A percentile compares a stretch with the other conserved stretches of the same genome.
Evolutionary conservation across 2,329 filamentous ascomycete species (phyloP).

Genomic region (Pezizomycotina sp.): DNA sequence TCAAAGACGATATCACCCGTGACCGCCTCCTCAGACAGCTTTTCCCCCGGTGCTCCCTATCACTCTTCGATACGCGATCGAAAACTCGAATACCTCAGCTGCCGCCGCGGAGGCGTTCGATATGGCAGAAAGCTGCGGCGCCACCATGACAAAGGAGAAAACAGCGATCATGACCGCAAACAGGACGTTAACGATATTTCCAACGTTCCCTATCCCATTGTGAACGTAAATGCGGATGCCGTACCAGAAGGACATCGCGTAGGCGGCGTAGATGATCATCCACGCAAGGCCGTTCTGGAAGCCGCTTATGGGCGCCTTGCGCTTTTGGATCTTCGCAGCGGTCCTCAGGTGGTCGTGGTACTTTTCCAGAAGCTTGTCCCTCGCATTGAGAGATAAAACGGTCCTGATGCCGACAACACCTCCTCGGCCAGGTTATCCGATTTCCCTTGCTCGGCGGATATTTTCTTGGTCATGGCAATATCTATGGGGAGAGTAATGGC

Average conservation of each 20-base stretch:
- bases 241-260: slow-evolving; percentile 47
- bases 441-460: slow-evolving; percentile 36
- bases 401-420: slow-evolving; percentile 42
- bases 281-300: slow-evolving; percentile 40
- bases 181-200: slow-evolving; percentile 39
- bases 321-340: slow-evolving; percentile 36
- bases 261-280: slow-evolving; percentile 36
- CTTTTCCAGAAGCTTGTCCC: slow-evolving; percentile 37
- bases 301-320: slow-evolving; percentile 37
- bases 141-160: slow-evolving; percentile 35
- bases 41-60: too few species aligned
- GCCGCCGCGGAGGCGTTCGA: slow-evolving; percentile 35
- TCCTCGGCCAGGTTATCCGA: slow-evolving; percentile 46
- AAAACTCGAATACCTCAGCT: slow-evolving; percentile 34
- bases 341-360: slow-evolving; percentile 42
- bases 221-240: slow-evolving; percentile 38
- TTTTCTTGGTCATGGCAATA: slow-evolving; percentile 38
- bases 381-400: slow-evolving; percentile 46
- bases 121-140: slow-evolving; percentile 42
- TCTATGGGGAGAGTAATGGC: slow-evolving; percentile 34
- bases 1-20: slow-evolving; percentile 8
- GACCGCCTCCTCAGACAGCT: too few species aligned
- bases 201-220: slow-evolving; percentile 35
- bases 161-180: slow-evolving; percentile 36
- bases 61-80: too few species aligned